Evolutionary conservation across 495 filamentous ascomycete species (phyloP).

Genomic region (Chaetomidium leptoderma): DNA sequence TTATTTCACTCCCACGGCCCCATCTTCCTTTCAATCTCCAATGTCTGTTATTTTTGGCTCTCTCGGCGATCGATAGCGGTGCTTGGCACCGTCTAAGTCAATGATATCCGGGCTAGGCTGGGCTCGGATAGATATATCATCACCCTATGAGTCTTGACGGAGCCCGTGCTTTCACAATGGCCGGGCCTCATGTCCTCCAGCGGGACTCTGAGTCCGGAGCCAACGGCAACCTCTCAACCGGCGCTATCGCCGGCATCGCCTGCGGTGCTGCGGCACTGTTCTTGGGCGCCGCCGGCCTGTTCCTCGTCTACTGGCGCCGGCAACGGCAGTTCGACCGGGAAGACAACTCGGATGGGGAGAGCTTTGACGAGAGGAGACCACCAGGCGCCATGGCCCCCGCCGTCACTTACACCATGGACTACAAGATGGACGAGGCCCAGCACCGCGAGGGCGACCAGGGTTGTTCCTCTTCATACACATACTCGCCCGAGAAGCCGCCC

Average conservation of each 20-base stretch:
- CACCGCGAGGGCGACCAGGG: slow-evolving; percentile 27
- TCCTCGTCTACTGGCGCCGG: slow-evolving; percentile 41
- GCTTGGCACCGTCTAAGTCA: slow-evolving; percentile 12
- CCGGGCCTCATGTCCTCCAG: slow-evolving; percentile 22
- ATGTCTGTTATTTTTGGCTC: slow-evolving; percentile 12
- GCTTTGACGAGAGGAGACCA: slow-evolving; percentile 8
- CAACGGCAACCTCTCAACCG: slow-evolving; percentile 33
- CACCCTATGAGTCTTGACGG: not conserved
- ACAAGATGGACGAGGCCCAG: slow-evolving; percentile 28
- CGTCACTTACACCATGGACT: slow-evolving; percentile 32
- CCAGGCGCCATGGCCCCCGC: slow-evolving; percentile 11
- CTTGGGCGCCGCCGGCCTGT: slow-evolving; percentile 35
- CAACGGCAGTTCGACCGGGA: slow-evolving; percentile 31
- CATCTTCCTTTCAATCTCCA: slow-evolving; percentile 3
- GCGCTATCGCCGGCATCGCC: slow-evolving; percentile 46
- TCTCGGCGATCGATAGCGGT: slow-evolving; percentile 11
- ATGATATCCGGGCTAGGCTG: slow-evolving; percentile 15
- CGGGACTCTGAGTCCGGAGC: slow-evolving; percentile 17
- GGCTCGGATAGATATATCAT: slow-evolving; percentile 7
- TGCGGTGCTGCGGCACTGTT: slow-evolving; percentile 38
- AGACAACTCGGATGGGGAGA: slow-evolving; percentile 18
- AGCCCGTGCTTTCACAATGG: slow-evolving; percentile 1
- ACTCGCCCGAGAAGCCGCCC: slow-evolving; percentile 21
- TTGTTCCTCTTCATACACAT: slow-evolving; percentile 30
- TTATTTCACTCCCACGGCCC: slow-evolving; percentile 8